A percentile compares a stretch with the other conserved stretches of the same genome.
Conservation (phyloP, 2,329 filamentous ascomycete species). For the Calonectria leucothoes region DNA sequence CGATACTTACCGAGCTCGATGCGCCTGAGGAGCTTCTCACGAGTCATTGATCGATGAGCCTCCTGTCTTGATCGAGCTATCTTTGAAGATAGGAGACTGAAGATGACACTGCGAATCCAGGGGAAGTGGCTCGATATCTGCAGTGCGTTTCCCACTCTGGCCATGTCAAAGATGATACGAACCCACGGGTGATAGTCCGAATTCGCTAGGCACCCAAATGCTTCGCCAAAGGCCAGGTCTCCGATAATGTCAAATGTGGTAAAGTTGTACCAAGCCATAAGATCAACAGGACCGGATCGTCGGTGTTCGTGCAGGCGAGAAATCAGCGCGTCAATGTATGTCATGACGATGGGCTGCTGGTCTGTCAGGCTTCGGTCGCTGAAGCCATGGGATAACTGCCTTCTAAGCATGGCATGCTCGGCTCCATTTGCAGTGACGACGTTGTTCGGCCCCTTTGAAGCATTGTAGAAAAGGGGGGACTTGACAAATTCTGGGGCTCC, state of each 20-base stretch:
- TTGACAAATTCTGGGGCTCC: not conserved
- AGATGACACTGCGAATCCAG: not conserved
- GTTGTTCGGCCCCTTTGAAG: not conserved
- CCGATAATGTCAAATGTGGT: slow-evolving; percentile 13
- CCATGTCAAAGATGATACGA: not conserved
- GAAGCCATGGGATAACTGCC: not conserved
- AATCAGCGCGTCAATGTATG: not conserved
- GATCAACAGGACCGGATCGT: not conserved
- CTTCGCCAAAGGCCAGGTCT: slow-evolving; percentile 2
- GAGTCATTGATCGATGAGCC: not conserved
- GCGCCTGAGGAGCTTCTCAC: not conserved
- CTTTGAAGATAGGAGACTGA: not conserved
- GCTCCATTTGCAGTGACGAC: not conserved
- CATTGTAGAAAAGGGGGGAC: not conserved
- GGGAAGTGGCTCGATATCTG: not conserved
- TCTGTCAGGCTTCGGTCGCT: not conserved
- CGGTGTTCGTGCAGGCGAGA: not conserved
- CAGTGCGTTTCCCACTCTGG: not conserved
- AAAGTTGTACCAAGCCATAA: not conserved
- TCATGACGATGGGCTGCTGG: not conserved
- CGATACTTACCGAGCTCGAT: not conserved
- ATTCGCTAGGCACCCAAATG: not conserved
- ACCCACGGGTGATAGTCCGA: not conserved
- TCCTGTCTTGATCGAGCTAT: not conserved
- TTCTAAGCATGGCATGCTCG: not conserved